A percentile compares a stretch with the other conserved stretches of the same genome.
These are phyloP conservation scores for Letharia columbiana DNA, from an alignment of 495 filamentous ascomycete species.

Conservation along the genomic window DNA sequence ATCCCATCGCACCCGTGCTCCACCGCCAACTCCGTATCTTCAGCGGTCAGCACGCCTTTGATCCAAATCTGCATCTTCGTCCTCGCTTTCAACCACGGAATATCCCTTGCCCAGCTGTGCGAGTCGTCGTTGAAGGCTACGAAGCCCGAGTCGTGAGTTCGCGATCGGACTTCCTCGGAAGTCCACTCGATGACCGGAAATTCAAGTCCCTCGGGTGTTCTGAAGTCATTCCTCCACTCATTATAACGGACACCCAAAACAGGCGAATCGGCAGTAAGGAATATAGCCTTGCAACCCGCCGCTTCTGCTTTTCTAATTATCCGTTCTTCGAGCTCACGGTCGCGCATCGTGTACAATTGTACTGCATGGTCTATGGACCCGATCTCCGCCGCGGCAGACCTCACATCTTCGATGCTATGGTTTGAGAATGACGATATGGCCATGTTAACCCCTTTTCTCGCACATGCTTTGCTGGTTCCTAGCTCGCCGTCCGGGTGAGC, in stretches of 20 bases:
- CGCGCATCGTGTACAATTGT: conserved; percentile 37
- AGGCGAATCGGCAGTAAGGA: conserved; percentile 34
- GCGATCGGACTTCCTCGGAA: conserved; percentile 8
- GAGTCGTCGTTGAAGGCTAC: conserved; percentile 30
- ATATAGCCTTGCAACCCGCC: conserved; percentile 33
- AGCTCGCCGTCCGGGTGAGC: conserved; percentile 44
- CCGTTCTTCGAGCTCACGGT: conserved; percentile 24
- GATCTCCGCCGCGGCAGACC: conserved; percentile 17
- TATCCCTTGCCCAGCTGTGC: conserved; percentile 30
- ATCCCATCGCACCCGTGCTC: conserved; percentile 32
- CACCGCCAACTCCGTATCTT: conserved; percentile 32
- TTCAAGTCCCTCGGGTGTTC: conserved; percentile 29
- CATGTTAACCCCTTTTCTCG: conserved; percentile 36
- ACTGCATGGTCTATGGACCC: conserved; percentile 32
- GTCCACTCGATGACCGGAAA: conserved; percentile 28
- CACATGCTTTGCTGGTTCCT: conserved; percentile 37
- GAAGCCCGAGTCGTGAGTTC: conserved; percentile 28
- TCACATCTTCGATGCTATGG: conserved; percentile 32
- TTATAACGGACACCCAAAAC: conserved; percentile 32
- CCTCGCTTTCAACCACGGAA: conserved; percentile 30
- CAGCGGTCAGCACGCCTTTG: conserved; percentile 33
- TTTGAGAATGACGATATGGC: conserved; percentile 36
- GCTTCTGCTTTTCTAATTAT: conserved; percentile 5
- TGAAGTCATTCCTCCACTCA: conserved; percentile 38
- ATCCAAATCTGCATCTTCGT: conserved; percentile 38